Conservation (phyloP, 176 grass and related monocot species). For the Eremochloa ophiuroides region DNA sequence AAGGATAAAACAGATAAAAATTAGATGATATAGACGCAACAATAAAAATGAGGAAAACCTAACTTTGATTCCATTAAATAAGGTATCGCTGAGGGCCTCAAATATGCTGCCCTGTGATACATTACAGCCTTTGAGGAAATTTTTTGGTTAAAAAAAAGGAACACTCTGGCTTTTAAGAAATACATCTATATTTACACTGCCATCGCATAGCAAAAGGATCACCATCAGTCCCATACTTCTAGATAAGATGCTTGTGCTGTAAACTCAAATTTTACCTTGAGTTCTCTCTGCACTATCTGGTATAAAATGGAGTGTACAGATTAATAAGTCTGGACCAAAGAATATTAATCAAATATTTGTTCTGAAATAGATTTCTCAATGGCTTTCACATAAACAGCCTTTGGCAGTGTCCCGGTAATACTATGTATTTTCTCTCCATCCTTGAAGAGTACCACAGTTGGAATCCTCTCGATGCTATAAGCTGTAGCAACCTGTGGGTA, state of each 20-base stretch:
- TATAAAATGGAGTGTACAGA: constrained; percentile 2
- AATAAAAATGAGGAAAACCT: constrained; percentile 7
- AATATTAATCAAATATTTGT: constrained; percentile 17
- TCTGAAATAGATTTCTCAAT: constrained; percentile 74
- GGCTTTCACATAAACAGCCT: constrained; percentile 71
- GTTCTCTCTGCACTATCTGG: not conserved
- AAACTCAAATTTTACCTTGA: constrained; percentile 30
- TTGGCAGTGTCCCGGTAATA: constrained; percentile 84
- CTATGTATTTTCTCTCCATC: constrained; percentile 73
- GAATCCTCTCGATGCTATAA: constrained; percentile 58
- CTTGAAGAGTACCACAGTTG: constrained; percentile 90
- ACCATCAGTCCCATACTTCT: not conserved
- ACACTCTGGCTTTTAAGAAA: not conserved
- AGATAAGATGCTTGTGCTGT: constrained; percentile 9
- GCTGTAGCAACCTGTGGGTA: constrained; percentile 59
- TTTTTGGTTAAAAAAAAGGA: not conserved
- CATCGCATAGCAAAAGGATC: constrained; percentile 21
- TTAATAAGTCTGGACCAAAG: constrained; percentile 16
- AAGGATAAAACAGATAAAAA: not conserved
- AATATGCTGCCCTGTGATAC: constrained; percentile 33
- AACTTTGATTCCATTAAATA: constrained; percentile 17
- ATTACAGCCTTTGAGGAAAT: constrained; percentile 14
- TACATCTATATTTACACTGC: constrained; percentile 38
- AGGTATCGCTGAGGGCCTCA: not conserved
- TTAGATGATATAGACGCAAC: not conserved